A percentile compares a stretch with the other conserved stretches of the same genome.
Conservation (phyloP, 1,139 yeast species). For the Kurtzmaniella quercitrusa region DNA sequence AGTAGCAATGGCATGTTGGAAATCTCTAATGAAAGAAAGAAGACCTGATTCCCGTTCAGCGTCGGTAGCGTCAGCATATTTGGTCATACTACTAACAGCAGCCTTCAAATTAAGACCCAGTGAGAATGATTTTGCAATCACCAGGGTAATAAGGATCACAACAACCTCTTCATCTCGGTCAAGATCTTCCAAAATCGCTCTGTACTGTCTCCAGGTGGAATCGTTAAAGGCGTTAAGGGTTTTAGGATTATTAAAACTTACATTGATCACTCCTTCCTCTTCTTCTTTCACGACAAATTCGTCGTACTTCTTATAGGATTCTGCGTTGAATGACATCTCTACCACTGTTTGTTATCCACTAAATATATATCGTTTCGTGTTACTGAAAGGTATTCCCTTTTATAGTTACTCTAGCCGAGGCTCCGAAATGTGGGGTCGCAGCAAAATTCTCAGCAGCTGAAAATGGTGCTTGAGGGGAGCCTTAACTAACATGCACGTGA, state of each 20-base stretch:
- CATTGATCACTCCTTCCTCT: slow-evolving; percentile 50
- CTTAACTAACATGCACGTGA: too few relatives aligned
- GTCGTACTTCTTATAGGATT: slow-evolving; percentile 29
- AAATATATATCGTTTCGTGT: too few relatives aligned
- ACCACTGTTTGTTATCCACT: neutral
- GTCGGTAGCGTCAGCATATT: slow-evolving; percentile 11
- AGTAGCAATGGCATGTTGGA: slow-evolving; percentile 52
- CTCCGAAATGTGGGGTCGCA: neutral
- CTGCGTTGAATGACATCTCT: slow-evolving; percentile 19
- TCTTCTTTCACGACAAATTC: slow-evolving; percentile 38
- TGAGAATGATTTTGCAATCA: slow-evolving; percentile 53
- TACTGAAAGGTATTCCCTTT: neutral
- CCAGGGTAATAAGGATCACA: slow-evolving; percentile 53
- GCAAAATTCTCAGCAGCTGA: neutral
- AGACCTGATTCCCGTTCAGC: slow-evolving; percentile 22
- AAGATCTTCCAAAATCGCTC: slow-evolving; percentile 43
- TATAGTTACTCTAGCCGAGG: neutral
- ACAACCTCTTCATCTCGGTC: slow-evolving; percentile 45
- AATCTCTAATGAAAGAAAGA: slow-evolving; percentile 45
- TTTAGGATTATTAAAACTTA: slow-evolving; percentile 62
- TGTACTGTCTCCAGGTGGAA: slow-evolving; percentile 53
- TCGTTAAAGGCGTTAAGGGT: slow-evolving; percentile 57
- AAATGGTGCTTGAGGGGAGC: neutral
- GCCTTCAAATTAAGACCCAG: slow-evolving; percentile 63
- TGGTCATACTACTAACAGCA: slow-evolving; percentile 18